Base-by-base conservation (phyloP, 148 eudicot genomes). In the Rhododendron ovatum region DNA sequence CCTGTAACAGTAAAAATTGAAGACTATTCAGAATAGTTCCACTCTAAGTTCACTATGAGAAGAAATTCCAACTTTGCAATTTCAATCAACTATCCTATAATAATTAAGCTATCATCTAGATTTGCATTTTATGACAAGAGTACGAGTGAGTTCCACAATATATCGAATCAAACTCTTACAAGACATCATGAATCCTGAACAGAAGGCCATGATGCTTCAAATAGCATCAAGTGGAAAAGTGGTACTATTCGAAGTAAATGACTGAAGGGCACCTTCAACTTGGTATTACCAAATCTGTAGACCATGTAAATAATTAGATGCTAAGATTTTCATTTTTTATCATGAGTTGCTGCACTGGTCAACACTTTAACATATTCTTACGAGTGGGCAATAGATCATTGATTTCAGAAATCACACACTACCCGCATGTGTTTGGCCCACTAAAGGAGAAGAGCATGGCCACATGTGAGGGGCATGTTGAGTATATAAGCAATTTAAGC, bases 1-100 rank as follows among this genome's bases (percentile, higher is more conserved):
- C 89, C 94, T 92, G 90, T 65, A 65, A 83, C 14, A 86, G n/a
- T 20, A 18, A 80, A 78, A 80, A 69, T 48, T 48, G 69, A 33
- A 87, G 18, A 15, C 43, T 15, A 45, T 18, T 83, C 77, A 83
- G 85, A 75, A 48, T 63, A 83, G 26, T 83, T 83, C 39, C 30
- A 77, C 41, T 82, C 28, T 18, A 50, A 78, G 3, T 53, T 82
- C 61, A 57, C 33, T 47, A 30, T 26, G 71, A 86, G 55, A 71
- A 86, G 2, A 71, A 51, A 53, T 81, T 73, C 26, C 85, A 45
- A 28, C 76, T 41, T 63, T 14, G 18, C 50, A 65, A 33, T 41
- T 67, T 84, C 18, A 45, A 37, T 71, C 78, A 84, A 74, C 67
- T 5, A 5, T 50, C 81, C 55, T 3, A 10, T 22, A 41, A 35